phyloP scores from a whole-genome alignment of 805 yeast species.

The Candida pseudofarinosa region DNA sequence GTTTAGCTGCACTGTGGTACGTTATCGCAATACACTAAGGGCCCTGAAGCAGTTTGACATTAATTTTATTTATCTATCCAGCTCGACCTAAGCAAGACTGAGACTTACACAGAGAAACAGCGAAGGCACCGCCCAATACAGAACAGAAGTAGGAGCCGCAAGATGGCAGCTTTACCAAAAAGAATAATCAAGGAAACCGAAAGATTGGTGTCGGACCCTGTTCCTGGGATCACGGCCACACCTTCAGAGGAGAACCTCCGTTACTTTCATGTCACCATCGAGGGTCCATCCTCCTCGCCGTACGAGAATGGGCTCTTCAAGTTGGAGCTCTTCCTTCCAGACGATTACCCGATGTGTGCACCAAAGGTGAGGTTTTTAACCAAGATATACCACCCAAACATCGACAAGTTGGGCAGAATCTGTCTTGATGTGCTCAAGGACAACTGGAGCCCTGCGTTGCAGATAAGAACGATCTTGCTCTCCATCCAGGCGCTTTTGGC shows the following conservation, averaged over 20 bases:
- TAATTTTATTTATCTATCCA: too few species aligned
- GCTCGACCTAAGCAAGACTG: too few species aligned
- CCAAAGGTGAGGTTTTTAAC: slow-evolving; percentile 94
- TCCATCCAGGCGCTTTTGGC: slow-evolving; percentile 92
- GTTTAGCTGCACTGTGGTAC: too few species aligned
- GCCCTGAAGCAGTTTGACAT: too few species aligned
- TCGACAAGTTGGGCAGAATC: slow-evolving; percentile 90
- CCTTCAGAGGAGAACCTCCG: slow-evolving; percentile 95
- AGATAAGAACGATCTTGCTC: slow-evolving; percentile 85
- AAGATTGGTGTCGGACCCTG: slow-evolving; percentile 87
- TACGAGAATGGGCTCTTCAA: slow-evolving; percentile 79
- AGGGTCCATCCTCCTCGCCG: slow-evolving; percentile 89
- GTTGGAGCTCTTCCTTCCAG: slow-evolving; percentile 85
- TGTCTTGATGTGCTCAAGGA: slow-evolving; percentile 92
- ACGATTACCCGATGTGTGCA: slow-evolving; percentile 96
- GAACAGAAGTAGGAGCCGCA: background rate
- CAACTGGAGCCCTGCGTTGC: slow-evolving; percentile 97
- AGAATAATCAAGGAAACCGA: slow-evolving; percentile 97
- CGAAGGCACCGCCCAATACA: too few species aligned
- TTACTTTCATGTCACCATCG: slow-evolving; percentile 86
- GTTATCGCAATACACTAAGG: too few species aligned
- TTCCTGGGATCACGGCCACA: slow-evolving; percentile 88
- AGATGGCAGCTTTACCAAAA: slow-evolving; percentile 70
- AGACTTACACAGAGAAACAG: too few species aligned
- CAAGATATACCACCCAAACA: slow-evolving; percentile 93